Conservation (phyloP, 306 rosid genomes). For the Luffa acutangula region DNA sequence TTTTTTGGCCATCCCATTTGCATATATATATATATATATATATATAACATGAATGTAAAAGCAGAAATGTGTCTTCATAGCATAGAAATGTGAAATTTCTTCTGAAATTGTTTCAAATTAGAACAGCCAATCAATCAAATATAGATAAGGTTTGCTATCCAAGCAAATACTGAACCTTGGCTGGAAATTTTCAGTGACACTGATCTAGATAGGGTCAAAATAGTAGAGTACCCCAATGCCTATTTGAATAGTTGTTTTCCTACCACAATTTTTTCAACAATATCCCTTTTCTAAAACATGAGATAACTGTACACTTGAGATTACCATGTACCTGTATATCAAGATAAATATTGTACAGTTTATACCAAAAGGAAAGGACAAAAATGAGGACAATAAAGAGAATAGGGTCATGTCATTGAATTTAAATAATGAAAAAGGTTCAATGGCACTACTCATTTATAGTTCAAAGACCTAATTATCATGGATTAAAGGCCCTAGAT, state of each 20-base stretch:
- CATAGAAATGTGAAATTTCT: neutral
- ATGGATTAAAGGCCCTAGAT: neutral
- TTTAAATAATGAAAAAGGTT: neutral
- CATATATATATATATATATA: neutral
- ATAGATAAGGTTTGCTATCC: conserved; percentile 7
- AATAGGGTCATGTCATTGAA: neutral
- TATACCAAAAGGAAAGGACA: neutral
- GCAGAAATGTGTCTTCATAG: neutral
- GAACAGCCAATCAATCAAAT: conserved; percentile 6
- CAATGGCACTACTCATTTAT: neutral
- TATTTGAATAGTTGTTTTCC: neutral
- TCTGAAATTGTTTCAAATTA: neutral
- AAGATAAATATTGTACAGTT: neutral
- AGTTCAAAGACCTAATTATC: neutral
- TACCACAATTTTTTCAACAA: neutral
- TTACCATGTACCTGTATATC: neutral
- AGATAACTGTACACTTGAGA: neutral
- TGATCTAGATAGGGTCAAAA: neutral
- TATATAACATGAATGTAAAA: neutral
- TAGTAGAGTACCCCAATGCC: neutral
- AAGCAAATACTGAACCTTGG: neutral
- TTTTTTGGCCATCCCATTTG: neutral
- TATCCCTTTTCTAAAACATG: neutral
- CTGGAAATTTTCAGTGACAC: conserved; percentile 4
- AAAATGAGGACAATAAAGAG: neutral